These are phyloP conservation scores for Cercis canadensis DNA, from an alignment of 306 rosid species.

Conservation along the genomic window DNA sequence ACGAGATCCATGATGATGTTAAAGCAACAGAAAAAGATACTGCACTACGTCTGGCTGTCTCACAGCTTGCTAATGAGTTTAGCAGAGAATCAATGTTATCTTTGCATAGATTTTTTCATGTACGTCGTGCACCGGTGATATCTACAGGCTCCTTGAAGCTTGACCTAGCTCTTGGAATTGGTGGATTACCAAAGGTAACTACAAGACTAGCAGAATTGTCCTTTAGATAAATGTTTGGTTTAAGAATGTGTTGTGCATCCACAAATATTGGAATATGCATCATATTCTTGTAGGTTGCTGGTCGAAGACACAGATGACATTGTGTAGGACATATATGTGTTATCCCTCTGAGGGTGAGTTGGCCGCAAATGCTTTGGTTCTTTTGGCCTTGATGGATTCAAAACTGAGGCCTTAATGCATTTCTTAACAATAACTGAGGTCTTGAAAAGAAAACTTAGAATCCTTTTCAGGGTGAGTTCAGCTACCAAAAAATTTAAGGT, in stretches of 20 bases:
- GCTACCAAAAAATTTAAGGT: not conserved
- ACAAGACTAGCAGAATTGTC: constrained; percentile 5
- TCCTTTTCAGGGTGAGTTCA: not conserved
- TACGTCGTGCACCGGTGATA: constrained; percentile 60
- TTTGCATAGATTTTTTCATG: constrained; percentile 56
- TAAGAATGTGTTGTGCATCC: constrained; percentile 5
- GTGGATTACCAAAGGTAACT: constrained; percentile 85
- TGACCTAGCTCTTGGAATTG: constrained; percentile 83
- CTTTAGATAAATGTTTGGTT: constrained; percentile 15
- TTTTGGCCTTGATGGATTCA: not conserved
- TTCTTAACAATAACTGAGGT: not conserved
- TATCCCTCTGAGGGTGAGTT: constrained; percentile 6
- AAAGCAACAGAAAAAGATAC: constrained; percentile 64
- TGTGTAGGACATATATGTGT: constrained; percentile 8
- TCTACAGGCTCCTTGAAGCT: constrained; percentile 87
- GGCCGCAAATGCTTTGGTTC: constrained; percentile 7
- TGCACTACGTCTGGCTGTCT: constrained; percentile 68
- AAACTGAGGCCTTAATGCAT: not conserved
- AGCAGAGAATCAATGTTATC: constrained; percentile 70
- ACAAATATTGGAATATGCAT: constrained; percentile 9
- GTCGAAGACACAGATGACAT: constrained; percentile 6
- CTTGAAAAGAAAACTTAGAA: not conserved
- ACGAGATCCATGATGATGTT: constrained; percentile 56
- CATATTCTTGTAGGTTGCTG: constrained; percentile 4
- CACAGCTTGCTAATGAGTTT: constrained; percentile 69